These are phyloP conservation scores for Tolypocladium tropicale DNA, from an alignment of 2,329 filamentous ascomycete genomes.

Conservation along the genomic window DNA sequence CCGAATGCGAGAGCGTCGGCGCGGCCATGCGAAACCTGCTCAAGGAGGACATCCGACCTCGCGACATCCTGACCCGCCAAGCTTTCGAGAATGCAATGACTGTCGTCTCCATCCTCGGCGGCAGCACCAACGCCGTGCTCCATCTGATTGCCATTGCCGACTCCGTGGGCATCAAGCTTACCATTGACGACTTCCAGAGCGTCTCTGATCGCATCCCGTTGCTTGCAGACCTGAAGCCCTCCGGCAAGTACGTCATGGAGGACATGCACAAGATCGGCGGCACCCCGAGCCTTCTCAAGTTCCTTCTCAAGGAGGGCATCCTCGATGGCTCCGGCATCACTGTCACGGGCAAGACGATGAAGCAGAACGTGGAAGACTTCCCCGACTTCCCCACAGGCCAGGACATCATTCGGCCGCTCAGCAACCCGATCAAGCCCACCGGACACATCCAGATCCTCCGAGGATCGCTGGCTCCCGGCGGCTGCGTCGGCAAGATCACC, in stretches of 20 bases:
- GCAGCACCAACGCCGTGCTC: slow-evolving; percentile 77
- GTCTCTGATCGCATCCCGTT: slow-evolving; percentile 72
- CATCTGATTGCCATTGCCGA: slow-evolving; percentile 79
- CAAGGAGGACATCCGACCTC: slow-evolving; percentile 65
- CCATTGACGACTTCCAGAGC: slow-evolving; percentile 77
- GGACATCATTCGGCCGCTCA: slow-evolving; percentile 68
- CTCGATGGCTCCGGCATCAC: slow-evolving; percentile 73
- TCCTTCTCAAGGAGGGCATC: slow-evolving; percentile 72
- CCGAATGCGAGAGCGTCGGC: slow-evolving; percentile 64
- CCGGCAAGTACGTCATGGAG: slow-evolving; percentile 79
- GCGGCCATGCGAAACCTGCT: slow-evolving; percentile 65
- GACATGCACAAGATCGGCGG: slow-evolving; percentile 79
- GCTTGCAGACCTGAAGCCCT: slow-evolving; percentile 75
- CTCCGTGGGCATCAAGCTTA: slow-evolving; percentile 69
- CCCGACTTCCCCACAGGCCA: slow-evolving; percentile 68
- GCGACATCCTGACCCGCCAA: slow-evolving; percentile 68
- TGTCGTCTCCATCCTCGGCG: slow-evolving; percentile 70
- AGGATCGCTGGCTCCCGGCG: slow-evolving; percentile 75
- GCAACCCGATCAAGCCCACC: slow-evolving; percentile 75
- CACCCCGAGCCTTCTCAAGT: slow-evolving; percentile 77
- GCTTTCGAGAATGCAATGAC: slow-evolving; percentile 83
- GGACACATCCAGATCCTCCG: slow-evolving; percentile 85
- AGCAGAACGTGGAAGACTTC: slow-evolving; percentile 71
- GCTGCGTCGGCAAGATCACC: slow-evolving; percentile 87
- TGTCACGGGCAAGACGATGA: slow-evolving; percentile 82